phyloP scores from a whole-genome alignment of 371 early-diverging fungal species.

The Actinomortierella wolfii region DNA sequence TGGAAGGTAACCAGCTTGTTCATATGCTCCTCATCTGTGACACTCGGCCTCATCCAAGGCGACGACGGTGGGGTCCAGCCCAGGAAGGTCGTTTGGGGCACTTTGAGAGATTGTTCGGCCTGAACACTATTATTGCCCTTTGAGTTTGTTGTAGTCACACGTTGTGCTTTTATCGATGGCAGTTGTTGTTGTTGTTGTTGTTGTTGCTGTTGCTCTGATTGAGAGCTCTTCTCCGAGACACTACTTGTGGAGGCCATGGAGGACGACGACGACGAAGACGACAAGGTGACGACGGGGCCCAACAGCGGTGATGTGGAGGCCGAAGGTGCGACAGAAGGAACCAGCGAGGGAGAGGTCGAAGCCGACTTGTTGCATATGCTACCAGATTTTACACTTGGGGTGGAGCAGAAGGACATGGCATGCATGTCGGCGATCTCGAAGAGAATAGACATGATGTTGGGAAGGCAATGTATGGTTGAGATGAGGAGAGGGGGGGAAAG shows the following conservation, averaged over 20 bases:
- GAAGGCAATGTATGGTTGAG: not conserved
- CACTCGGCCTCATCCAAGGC: conserved; percentile 45
- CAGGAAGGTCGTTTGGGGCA: not conserved
- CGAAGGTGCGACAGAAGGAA: not conserved
- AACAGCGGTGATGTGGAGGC: not conserved
- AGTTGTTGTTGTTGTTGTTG: too few species aligned
- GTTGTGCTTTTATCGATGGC: too few species aligned
- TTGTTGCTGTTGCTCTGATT: too few species aligned
- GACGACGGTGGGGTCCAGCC: conserved; percentile 10
- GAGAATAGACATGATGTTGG: not conserved
- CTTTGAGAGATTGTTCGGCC: not conserved
- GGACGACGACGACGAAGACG: not conserved
- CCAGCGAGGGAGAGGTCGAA: not conserved
- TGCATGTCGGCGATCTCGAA: conserved; percentile 2
- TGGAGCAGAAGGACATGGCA: not conserved
- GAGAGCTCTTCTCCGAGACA: too few species aligned
- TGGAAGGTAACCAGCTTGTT: conserved; percentile 47
- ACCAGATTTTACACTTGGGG: not conserved
- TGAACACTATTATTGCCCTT: not conserved
- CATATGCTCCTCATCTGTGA: conserved; percentile 46
- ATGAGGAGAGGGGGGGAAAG: not conserved
- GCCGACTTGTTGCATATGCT: not conserved
- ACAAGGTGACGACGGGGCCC: not conserved
- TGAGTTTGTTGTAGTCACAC: too few species aligned
- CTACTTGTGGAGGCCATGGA: too few species aligned